These are phyloP conservation scores for Leccinum disarticulatum DNA, from an alignment of 768 basidiomycete species.

Conservation along the genomic window DNA sequence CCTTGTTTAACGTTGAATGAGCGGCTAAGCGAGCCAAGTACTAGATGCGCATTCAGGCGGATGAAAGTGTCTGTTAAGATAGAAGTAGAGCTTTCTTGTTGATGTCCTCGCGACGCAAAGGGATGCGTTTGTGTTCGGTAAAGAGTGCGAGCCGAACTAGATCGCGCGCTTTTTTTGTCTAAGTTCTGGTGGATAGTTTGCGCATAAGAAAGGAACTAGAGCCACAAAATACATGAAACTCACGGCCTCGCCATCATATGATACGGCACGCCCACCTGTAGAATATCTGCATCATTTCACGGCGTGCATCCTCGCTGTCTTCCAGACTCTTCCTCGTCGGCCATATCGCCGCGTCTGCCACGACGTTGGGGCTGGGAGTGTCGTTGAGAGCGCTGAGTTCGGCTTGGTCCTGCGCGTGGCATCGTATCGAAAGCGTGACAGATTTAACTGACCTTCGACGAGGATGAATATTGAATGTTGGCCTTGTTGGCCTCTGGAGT, in stretches of 20 bases:
- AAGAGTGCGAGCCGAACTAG: slow-evolving; percentile 84
- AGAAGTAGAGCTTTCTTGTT: slow-evolving; percentile 66
- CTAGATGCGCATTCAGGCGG: slow-evolving; percentile 24
- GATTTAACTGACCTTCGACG: slow-evolving; percentile 2
- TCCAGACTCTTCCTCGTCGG: slow-evolving; percentile 40
- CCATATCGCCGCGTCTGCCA: slow-evolving; percentile 23
- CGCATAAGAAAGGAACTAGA: background rate
- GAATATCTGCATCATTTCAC: slow-evolving; percentile 31
- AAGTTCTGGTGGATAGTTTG: slow-evolving; percentile 48
- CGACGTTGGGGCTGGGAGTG: too few relatives aligned
- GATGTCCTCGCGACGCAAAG: slow-evolving; percentile 78
- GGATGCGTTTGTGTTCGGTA: slow-evolving; percentile 64
- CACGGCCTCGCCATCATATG: slow-evolving; percentile 20
- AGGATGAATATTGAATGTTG: too few relatives aligned
- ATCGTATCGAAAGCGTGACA: slow-evolving; percentile 20
- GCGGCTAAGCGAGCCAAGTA: slow-evolving; percentile 49
- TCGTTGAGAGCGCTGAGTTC: too few relatives aligned
- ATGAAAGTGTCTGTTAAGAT: background rate
- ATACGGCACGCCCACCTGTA: slow-evolving; percentile 27
- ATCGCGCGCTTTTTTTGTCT: slow-evolving; percentile 61
- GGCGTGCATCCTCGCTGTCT: slow-evolving; percentile 33
- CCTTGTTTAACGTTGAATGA: slow-evolving; percentile 62
- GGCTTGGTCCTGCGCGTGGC: slow-evolving; percentile 35
- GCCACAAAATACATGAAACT: background rate
- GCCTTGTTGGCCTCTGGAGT: too few relatives aligned